Evolutionary conservation across 306 rosid genomes (phyloP), one percentile per base, ranked within the genome.

Genomic region (Vicia villosa): DNA sequence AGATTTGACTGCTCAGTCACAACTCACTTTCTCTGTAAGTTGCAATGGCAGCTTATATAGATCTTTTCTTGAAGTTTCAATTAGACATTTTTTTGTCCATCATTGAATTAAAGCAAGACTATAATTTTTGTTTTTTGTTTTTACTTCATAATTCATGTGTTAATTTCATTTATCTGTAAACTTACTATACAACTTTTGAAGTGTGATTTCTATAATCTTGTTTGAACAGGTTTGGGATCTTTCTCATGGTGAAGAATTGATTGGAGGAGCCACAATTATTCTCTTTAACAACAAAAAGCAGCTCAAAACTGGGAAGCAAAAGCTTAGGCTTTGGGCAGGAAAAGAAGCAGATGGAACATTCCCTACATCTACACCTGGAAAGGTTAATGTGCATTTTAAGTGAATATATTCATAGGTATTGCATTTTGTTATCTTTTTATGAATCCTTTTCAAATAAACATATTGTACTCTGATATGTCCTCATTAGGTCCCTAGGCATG

Each of bases 231-330:
- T 91, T 80, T 94, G 95, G 96, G 99, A 94, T 81, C 96, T 94
- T 66, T 94, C 99, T 12, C 85, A 84, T 51, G 95, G 97, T 52
- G 92, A 91, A 79, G 96, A 86, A 68, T 83, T 94, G 85, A 86
- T 94, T 74, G 99, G 99, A 69, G 99, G 99, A 70, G 94, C 99
- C 26, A 94, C 97, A 20, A 87, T 90, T 78, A 83, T 87, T 87
- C 95, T 94, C 47, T 94, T 94, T 73, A 91, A 88, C 80, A 87
- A 58, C 76, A 91, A 91, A 80, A 90, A 81, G 76, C 97, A 94
- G 80, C 97, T 94, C 74, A 94, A 91, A 84, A 91, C 96, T 16
- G 97, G 99, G 73, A 94, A 87, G 85, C 99, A 94, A 68, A 88
- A 91, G 86, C 95, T 94, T 59, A 88, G 99, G 73, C 97, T 94